Evolutionary conservation across 139 green algal species (phyloP).

Genomic region (Chara braunii): DNA sequence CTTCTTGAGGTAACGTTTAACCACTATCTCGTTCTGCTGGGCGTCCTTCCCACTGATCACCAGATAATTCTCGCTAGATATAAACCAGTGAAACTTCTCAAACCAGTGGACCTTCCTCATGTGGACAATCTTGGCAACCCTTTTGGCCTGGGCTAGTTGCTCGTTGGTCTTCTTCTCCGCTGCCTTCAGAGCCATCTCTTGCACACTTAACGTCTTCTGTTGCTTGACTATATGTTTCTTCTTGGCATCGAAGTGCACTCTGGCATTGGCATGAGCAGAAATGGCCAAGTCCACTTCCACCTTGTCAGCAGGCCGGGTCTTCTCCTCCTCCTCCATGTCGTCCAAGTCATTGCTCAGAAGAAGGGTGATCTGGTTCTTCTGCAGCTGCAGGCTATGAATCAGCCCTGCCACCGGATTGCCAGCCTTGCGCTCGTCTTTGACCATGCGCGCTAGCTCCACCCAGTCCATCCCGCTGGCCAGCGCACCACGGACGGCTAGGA

Average conservation of each 20-base stretch:
- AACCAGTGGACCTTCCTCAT: slow-evolving; percentile 89
- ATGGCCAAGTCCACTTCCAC: slow-evolving; percentile 75
- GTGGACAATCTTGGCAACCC: slow-evolving; percentile 22
- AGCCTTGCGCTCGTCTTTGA: slow-evolving; percentile 48
- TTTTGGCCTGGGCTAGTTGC: slow-evolving; percentile 57
- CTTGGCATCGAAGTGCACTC: slow-evolving; percentile 54
- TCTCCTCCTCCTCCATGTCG: slow-evolving; percentile 53
- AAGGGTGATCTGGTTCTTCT: slow-evolving; percentile 67
- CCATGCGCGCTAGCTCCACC: slow-evolving; percentile 63
- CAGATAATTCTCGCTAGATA: slow-evolving; percentile 87
- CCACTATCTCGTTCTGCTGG: slow-evolving; percentile 93
- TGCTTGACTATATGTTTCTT: slow-evolving; percentile 73
- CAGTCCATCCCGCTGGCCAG: slow-evolving; percentile 83
- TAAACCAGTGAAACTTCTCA: slow-evolving; percentile 96
- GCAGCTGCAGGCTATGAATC: slow-evolving; percentile 69
- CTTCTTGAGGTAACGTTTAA: slow-evolving; percentile 56
- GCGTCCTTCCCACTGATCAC: slow-evolving; percentile 80
- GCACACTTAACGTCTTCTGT: slow-evolving; percentile 57
- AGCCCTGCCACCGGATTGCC: slow-evolving; percentile 83
- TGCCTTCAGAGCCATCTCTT: slow-evolving; percentile 58
- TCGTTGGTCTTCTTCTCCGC: slow-evolving; percentile 76
- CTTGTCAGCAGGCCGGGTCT: slow-evolving; percentile 50
- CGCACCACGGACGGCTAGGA: slow-evolving; percentile 70
- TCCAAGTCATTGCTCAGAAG: slow-evolving; percentile 70
- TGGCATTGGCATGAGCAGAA: slow-evolving; percentile 73